Evolutionary conservation across 1,284 basidiomycete species (phyloP).

Genomic region (Papiliotrema nemorosa): DNA sequence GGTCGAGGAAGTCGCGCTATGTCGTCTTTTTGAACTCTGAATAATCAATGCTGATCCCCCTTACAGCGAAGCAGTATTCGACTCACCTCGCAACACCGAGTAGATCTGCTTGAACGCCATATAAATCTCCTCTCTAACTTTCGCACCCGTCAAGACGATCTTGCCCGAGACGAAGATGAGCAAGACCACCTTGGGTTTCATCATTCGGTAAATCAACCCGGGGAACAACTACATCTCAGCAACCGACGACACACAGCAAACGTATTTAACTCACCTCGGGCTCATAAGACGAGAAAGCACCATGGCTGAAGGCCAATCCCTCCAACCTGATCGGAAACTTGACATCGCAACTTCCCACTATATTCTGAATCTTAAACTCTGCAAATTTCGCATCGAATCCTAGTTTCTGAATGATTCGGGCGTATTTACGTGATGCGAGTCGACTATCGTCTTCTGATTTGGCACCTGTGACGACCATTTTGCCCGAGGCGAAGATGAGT

Average conservation of each 20-base stretch:
- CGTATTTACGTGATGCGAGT: slow-evolving; percentile 96
- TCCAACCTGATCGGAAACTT: slow-evolving; percentile 99
- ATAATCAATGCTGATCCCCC: no score
- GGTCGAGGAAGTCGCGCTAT: background rate
- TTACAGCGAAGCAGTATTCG: background rate
- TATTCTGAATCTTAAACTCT: slow-evolving; percentile 99
- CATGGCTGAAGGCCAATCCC: slow-evolving; percentile 96
- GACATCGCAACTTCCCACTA: slow-evolving; percentile 97
- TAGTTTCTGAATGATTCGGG: slow-evolving; percentile 98
- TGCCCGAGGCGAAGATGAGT: slow-evolving; percentile 98
- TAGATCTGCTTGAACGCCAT: slow-evolving; percentile 99
- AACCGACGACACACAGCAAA: background rate
- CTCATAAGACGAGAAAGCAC: slow-evolving; percentile 96
- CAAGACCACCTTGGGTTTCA: slow-evolving; percentile 98
- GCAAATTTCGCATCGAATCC: slow-evolving; percentile 99
- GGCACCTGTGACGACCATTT: slow-evolving; percentile 99
- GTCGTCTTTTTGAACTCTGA: background rate
- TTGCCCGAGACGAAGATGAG: slow-evolving; percentile 99
- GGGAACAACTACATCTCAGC: slow-evolving; percentile 74
- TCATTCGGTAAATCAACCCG: slow-evolving; percentile 98
- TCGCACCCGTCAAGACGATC: slow-evolving; percentile 97
- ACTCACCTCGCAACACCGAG: slow-evolving; percentile 66
- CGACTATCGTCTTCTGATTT: slow-evolving; percentile 98
- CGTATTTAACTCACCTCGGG: slow-evolving; percentile 67
- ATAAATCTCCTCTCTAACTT: slow-evolving; percentile 99